These are phyloP conservation scores for Stephania japonica DNA, from an alignment of 164 flowering plant genomes.

Conservation along the genomic window DNA sequence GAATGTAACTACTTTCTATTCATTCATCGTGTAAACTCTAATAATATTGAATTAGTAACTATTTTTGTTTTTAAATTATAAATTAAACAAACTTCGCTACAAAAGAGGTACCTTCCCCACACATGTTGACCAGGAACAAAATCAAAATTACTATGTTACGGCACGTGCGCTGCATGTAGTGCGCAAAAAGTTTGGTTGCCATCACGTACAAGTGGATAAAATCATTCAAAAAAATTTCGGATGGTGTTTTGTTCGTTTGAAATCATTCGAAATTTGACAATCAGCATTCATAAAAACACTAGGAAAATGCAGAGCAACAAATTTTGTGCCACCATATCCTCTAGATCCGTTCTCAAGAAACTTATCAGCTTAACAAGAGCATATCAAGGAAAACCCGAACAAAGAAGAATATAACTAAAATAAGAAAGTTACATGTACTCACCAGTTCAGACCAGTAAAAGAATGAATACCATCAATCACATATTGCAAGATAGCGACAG, in stretches of 20 bases:
- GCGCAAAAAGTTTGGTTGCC: too few species aligned
- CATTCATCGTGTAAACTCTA: too few species aligned
- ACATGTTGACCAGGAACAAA: too few species aligned
- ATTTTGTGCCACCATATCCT: background rate
- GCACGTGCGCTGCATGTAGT: too few species aligned
- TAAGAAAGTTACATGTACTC: conserved; percentile 12
- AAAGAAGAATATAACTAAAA: conserved; percentile 1
- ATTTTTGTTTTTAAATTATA: too few species aligned
- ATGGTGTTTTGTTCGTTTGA: too few species aligned
- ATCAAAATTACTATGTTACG: too few species aligned
- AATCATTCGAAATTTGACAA: background rate
- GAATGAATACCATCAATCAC: conserved; percentile 56
- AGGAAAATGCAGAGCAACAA: background rate
- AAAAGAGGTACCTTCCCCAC: too few species aligned
- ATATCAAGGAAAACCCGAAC: background rate
- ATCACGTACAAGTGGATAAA: background rate
- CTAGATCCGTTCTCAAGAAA: background rate
- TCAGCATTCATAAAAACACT: background rate
- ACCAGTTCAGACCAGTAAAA: conserved; percentile 64
- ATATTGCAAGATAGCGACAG: conserved; percentile 61
- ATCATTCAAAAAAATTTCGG: too few species aligned
- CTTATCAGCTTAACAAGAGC: conserved; percentile 3
- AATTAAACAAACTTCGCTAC: too few species aligned
- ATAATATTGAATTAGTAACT: too few species aligned
- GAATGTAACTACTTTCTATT: too few species aligned